Evolutionary conservation across 139 green algal species (phyloP), one percentile per base, ranked within the genome.

Genomic region (Auxenochlorella protothecoides): DNA sequence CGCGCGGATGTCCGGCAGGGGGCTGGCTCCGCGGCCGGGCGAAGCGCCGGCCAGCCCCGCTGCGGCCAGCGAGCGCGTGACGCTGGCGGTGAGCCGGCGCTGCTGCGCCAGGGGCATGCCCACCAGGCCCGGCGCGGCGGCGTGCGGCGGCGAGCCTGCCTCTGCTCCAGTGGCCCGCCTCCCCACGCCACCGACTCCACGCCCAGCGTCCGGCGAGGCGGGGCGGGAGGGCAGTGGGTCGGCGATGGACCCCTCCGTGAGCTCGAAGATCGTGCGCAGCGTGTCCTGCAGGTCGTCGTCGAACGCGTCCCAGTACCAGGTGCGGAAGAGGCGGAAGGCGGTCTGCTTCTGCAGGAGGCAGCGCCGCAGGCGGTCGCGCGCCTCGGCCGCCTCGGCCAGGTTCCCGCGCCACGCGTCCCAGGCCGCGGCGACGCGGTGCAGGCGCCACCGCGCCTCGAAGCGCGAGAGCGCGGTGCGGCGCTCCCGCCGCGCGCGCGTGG

Each of bases 291-390:
- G 76, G 62, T 91, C 82, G 13, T 85, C 72, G 68, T 91, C 85
- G 68, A 92, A 89, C 13, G 69, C 74, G 53, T 91, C 82, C 87
- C 87, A 92, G 80, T 92, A 92, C 80, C 84, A 91, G 53, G 79
- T 71, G 66, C 84, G 83, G 80, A 88, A 92, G 52, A 83, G 80
- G 64, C 69, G 55, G 68, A 89, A 89, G n/a, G 84, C 81, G 52
- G 87, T 79, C 15, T 73, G 74, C 74, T 91, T 89, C 74, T 80
- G 82, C 53, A 78, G 81, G 61, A 92, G 81, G 78, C 85, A 91
- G 53, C 67, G 68, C 6, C 70, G 59, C 60, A 86, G 69, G 56
- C 74, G 72, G 8, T 84, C 74, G 2, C 55, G 16, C 2, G 63
- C 63, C 15, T 60, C 59, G 16, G 59, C n/a, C 9, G 63, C n/a